A percentile compares a stretch with the other conserved stretches of the same genome.
phyloP scores from a whole-genome alignment of 2,329 filamentous ascomycete genomes.

The Iodosphaeria phyllophila region DNA sequence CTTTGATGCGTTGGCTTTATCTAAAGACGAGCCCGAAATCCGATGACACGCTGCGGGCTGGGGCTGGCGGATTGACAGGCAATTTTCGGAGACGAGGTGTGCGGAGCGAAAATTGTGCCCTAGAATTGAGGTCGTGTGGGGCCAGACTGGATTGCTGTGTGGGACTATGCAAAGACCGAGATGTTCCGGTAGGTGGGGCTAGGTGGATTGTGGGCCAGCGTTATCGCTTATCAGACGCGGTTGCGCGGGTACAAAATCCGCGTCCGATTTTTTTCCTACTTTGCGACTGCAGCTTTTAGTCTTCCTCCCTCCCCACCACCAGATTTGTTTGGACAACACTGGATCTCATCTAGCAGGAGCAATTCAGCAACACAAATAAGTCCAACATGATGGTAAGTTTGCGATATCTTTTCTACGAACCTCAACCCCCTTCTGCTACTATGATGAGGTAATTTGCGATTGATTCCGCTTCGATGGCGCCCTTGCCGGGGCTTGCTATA shows the following conservation, averaged over 20 bases:
- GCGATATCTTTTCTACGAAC: slow-evolving; percentile 3
- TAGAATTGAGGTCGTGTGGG: not conserved
- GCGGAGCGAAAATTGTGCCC: not conserved
- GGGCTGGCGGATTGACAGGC: no score
- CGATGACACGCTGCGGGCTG: no score
- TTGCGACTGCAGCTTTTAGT: not conserved
- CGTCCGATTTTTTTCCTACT: not conserved
- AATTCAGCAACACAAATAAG: not conserved
- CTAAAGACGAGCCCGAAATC: no score
- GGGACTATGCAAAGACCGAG: not conserved
- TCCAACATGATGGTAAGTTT: slow-evolving; percentile 2
- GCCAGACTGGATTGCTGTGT: not conserved
- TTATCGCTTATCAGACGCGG: no score
- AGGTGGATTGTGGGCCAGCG: no score
- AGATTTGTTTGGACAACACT: no score
- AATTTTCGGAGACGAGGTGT: no score
- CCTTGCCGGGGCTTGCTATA: slow-evolving; percentile 80
- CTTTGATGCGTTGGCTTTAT: not conserved
- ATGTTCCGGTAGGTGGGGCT: no score
- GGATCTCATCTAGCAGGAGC: not conserved
- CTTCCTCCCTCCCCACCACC: not conserved
- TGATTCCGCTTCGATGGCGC: slow-evolving; percentile 70
- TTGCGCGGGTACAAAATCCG: not conserved
- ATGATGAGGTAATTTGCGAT: slow-evolving; percentile 99
- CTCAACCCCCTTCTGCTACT: slow-evolving; percentile 9